phyloP scores from a whole-genome alignment of 306 rosid genomes.

The Begonia fuchsioides region DNA sequence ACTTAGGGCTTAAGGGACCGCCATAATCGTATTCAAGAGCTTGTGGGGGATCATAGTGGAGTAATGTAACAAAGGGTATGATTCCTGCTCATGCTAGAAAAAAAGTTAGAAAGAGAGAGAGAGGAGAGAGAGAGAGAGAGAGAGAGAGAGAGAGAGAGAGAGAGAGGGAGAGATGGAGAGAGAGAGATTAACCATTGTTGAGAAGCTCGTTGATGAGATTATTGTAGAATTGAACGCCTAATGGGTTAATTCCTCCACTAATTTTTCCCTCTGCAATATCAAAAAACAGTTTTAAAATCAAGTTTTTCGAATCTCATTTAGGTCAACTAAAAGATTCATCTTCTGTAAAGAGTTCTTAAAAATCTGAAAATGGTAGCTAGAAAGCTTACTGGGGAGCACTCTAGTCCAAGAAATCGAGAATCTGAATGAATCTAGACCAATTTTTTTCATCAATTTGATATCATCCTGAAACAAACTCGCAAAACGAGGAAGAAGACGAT shows the following conservation, averaged over 20 bases:
- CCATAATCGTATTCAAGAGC: conserved; percentile 42
- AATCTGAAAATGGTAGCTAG: no score
- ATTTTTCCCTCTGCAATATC: conserved; percentile 23
- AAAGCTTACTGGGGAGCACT: conserved; percentile 19
- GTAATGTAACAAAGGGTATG: conserved; percentile 38
- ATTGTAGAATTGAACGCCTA: conserved; percentile 25
- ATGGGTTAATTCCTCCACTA: conserved; percentile 22
- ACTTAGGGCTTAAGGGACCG: conserved; percentile 34
- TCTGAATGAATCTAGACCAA: conserved; percentile 29
- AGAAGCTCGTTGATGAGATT: conserved; percentile 24
- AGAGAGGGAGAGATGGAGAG: background rate
- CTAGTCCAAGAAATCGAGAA: conserved; percentile 26
- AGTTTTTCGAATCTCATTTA: no score
- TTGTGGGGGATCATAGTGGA: conserved; percentile 72
- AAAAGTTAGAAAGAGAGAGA: no score
- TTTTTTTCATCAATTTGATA: conserved; percentile 15
- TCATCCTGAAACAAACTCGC: conserved; percentile 12
- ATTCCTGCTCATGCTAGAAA: no score
- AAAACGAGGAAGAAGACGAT: background rate
- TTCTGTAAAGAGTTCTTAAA: no score
- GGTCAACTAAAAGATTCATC: no score
- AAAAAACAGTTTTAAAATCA: no score
- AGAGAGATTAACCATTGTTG: conserved; percentile 7
- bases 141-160: no score
- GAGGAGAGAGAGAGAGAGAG: no score